phyloP scores from a whole-genome alignment of 2,329 filamentous ascomycete genomes.

The Thielaviopsis punctulata region DNA sequence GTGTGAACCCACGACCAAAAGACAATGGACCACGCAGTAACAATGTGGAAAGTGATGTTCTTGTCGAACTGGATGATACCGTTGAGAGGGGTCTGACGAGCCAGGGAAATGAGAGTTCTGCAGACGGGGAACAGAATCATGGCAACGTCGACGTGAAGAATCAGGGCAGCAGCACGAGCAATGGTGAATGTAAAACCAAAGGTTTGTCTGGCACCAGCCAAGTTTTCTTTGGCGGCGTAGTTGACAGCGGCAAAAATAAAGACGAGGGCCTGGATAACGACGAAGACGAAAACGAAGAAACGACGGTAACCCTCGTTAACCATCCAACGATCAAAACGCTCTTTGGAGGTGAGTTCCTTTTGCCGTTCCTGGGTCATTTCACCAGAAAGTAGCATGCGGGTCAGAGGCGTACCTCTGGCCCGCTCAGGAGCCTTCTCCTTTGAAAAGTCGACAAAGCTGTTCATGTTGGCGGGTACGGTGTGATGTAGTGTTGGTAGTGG shows the following conservation, averaged over 20 bases:
- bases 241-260: slow-evolving; percentile 69
- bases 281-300: slow-evolving; percentile 63
- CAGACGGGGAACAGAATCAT: slow-evolving; percentile 69
- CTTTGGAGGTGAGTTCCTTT: slow-evolving; percentile 47
- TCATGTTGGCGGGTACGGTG: neutral
- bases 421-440: slow-evolving; percentile 36
- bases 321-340: slow-evolving; percentile 76
- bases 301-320: slow-evolving; percentile 71
- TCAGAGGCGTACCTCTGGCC: slow-evolving; percentile 67
- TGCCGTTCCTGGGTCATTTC: slow-evolving; percentile 63
- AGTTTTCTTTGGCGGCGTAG: slow-evolving; percentile 61
- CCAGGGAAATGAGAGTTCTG: slow-evolving; percentile 66
- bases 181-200: slow-evolving; percentile 66
- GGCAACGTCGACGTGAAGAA: slow-evolving; percentile 67
- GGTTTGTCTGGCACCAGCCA: slow-evolving; percentile 44
- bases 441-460: slow-evolving; percentile 8
- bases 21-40: slow-evolving; percentile 71
- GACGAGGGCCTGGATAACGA: slow-evolving; percentile 55
- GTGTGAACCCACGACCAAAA: slow-evolving; percentile 81
- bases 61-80: slow-evolving; percentile 80
- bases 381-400: slow-evolving; percentile 65
- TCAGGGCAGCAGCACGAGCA: slow-evolving; percentile 56
- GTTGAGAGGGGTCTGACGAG: slow-evolving; percentile 65
- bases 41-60: slow-evolving; percentile 79
- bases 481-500: neutral